Conservation (phyloP, 2,329 filamentous ascomycete genomes). For the Alternaria tenuissima region DNA sequence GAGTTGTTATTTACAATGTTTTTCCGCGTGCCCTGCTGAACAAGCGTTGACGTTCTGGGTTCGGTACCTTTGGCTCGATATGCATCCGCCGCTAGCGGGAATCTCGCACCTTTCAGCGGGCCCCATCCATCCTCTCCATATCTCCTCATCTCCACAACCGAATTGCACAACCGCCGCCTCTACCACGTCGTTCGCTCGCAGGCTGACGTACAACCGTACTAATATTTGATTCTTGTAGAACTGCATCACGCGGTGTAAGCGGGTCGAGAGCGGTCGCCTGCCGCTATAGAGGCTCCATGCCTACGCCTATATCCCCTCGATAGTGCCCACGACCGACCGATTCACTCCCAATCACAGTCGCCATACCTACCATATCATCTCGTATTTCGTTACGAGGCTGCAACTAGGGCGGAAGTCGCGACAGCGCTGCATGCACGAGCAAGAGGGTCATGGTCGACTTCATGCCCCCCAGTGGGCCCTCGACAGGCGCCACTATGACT, state of each 20-base stretch:
- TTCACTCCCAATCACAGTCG: slow-evolving; percentile 13
- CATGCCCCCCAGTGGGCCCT: slow-evolving; percentile 41
- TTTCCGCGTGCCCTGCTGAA: slow-evolving; percentile 1
- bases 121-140: slow-evolving; percentile 25
- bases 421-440: slow-evolving; percentile 36
- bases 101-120: slow-evolving; percentile 22
- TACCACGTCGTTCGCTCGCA: slow-evolving; percentile 10
- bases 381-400: slow-evolving; percentile 23
- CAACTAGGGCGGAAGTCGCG: slow-evolving; percentile 16
- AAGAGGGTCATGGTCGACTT: slow-evolving; percentile 48
- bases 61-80: slow-evolving; percentile 23
- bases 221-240: neutral
- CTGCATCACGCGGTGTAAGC: slow-evolving; percentile 17
- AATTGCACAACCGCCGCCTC: slow-evolving; percentile 15
- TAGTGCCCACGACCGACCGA: slow-evolving; percentile 36
- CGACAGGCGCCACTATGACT: slow-evolving; percentile 46
- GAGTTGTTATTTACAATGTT: neutral
- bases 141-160: slow-evolving; percentile 18
- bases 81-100: slow-evolving; percentile 22
- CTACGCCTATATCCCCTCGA: slow-evolving; percentile 39
- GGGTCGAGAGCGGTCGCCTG: slow-evolving; percentile 30
- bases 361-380: neutral
- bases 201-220: neutral
- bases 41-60: slow-evolving; percentile 14
- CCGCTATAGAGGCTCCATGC: slow-evolving; percentile 42